Percentiles rank a stretch among this genome's conserved stretches.
Evolutionary conservation across 106 monocot species (phyloP).

Genomic region (Dendrobium chrysotoxum): DNA sequence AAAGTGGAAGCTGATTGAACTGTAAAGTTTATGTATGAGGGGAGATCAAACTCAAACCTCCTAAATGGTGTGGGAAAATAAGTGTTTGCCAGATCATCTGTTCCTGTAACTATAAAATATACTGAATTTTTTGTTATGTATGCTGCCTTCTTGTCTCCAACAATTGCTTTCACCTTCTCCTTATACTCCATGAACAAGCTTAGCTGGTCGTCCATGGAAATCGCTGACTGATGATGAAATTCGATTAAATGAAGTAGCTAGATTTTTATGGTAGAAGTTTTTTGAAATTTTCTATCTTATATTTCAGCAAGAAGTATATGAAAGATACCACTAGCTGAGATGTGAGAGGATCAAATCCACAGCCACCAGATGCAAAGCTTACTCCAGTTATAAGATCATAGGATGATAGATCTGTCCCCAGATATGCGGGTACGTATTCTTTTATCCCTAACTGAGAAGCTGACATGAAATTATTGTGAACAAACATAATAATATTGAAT

Average conservation of each 20-base stretch:
- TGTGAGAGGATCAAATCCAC: conserved; percentile 78
- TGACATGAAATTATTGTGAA: conserved; percentile 19
- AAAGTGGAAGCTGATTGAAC: conserved; percentile 28
- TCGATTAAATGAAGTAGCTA: not conserved
- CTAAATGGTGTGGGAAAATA: conserved; percentile 45
- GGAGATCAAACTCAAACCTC: conserved; percentile 27
- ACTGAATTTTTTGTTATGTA: conserved; percentile 18
- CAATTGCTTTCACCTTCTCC: conserved; percentile 30
- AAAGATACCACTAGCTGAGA: conserved; percentile 36
- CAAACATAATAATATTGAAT: not conserved
- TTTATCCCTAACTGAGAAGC: conserved; percentile 64
- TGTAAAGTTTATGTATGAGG: conserved; percentile 42
- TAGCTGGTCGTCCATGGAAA: conserved; percentile 20
- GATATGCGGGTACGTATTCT: conserved; percentile 67
- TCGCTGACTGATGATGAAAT: conserved; percentile 20
- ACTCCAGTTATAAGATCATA: conserved; percentile 79
- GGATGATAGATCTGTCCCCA: conserved; percentile 25
- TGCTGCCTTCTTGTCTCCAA: conserved; percentile 27
- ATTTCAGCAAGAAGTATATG: not conserved
- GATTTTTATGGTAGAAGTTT: not conserved
- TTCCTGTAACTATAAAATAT: conserved; percentile 37
- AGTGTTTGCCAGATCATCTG: conserved; percentile 63
- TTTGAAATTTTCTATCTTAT: not conserved
- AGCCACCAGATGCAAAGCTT: conserved; percentile 85
- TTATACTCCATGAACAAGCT: conserved; percentile 41